These are phyloP conservation scores for Staphylotrichum tortipilum DNA, from an alignment of 495 filamentous ascomycete species.

Conservation along the genomic window DNA sequence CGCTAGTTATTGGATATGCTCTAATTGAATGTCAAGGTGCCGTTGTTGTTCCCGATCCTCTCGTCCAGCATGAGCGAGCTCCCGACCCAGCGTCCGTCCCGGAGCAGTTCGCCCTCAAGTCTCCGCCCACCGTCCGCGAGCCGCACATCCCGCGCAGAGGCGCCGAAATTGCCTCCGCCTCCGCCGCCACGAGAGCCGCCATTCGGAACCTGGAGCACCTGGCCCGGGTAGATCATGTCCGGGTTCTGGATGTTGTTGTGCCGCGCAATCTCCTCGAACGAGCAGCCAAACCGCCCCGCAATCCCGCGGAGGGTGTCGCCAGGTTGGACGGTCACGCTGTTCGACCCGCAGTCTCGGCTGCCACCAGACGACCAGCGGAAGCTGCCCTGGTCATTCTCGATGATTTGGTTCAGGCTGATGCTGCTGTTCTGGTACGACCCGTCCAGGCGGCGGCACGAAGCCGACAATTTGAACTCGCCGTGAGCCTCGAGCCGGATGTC, in stretches of 20 bases:
- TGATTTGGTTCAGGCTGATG: constrained; percentile 26
- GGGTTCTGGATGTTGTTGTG: constrained; percentile 26
- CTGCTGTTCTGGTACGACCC: constrained; percentile 22
- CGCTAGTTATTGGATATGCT: too few species aligned
- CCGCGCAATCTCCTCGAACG: constrained; percentile 25
- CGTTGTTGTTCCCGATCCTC: constrained; percentile 34
- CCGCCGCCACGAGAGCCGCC: not conserved
- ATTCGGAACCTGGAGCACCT: constrained; percentile 27
- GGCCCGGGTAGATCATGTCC: constrained; percentile 32
- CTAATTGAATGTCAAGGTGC: constrained; percentile 17
- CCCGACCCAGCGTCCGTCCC: constrained; percentile 27
- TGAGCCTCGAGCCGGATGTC: constrained; percentile 25
- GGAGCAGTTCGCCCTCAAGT: constrained; percentile 31
- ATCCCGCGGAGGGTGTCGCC: constrained; percentile 31
- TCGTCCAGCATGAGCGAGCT: constrained; percentile 34
- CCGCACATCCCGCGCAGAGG: constrained; percentile 30
- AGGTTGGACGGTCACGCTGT: constrained; percentile 21
- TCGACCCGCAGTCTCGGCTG: not conserved
- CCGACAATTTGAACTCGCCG: constrained; percentile 27
- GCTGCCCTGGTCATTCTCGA: constrained; percentile 26
- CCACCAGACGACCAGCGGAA: constrained; percentile 24
- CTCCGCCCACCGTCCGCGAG: constrained; percentile 31
- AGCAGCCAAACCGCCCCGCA: constrained; percentile 13
- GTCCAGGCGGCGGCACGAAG: constrained; percentile 23
- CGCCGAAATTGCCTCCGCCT: constrained; percentile 27